phyloP scores from a whole-genome alignment of 2,329 filamentous ascomycete genomes.

The Stemphylium beticola region DNA sequence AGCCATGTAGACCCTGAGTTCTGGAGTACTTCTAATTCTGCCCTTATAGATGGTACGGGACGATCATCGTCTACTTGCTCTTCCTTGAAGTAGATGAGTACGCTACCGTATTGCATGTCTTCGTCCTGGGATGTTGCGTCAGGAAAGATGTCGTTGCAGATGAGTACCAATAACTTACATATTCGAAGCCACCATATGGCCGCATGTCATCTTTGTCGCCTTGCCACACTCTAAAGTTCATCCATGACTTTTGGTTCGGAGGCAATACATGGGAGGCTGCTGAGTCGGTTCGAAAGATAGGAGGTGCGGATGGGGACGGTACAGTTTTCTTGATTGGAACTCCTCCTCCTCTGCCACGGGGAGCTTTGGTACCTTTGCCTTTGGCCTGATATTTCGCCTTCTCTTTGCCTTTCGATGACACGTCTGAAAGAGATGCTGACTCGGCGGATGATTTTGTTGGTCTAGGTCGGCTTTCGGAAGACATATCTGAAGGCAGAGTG shows the following conservation, averaged over 20 bases:
- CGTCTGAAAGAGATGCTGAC: constrained; percentile 35
- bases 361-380: constrained; percentile 48
- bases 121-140: constrained; percentile 37
- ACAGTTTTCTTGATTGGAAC: constrained; percentile 43
- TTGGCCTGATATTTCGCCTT: constrained; percentile 44
- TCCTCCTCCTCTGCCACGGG: constrained; percentile 48
- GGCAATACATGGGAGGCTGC: constrained; percentile 25
- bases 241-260: constrained; percentile 39
- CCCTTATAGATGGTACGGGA: constrained; percentile 45
- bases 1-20: constrained; percentile 48
- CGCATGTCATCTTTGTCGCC: constrained; percentile 37
- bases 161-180: constrained; percentile 30
- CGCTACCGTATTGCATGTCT: constrained; percentile 48
- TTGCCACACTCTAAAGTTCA: constrained; percentile 47
- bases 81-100: constrained; percentile 49
- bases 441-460: constrained; percentile 33
- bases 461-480: constrained; percentile 21
- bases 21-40: constrained; percentile 44
- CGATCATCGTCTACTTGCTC: constrained; percentile 45
- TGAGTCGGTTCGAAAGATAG: constrained; percentile 34
- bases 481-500: constrained; percentile 31
- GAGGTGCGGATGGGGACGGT: constrained; percentile 18
- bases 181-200: constrained; percentile 47
- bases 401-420: constrained; percentile 40
- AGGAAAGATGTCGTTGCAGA: neutral